Base-by-base conservation (phyloP, 805 yeast species). In the Yamadazyma phyllophila region DNA sequence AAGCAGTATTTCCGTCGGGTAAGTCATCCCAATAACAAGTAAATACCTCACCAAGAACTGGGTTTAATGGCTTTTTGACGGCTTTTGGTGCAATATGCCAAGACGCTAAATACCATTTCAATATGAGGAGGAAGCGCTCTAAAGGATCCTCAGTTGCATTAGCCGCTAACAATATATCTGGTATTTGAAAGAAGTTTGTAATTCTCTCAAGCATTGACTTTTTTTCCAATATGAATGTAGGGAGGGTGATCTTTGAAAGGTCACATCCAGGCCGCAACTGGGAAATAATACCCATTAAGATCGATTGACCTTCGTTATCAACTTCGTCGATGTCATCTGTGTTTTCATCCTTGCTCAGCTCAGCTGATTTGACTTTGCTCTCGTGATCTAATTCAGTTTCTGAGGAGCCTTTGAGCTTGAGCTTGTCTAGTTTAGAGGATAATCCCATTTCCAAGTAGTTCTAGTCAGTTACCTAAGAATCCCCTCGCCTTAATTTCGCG, bases 1-100 rank as follows among this genome's bases (percentile, higher is more conserved):
- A 92, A 0, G 97, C 96, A 42, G 77, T 77, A 4, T 76, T 62
- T 26, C 76, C 80, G 26, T 74, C 78, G 41, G 85, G 80, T 9
- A 91, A 82, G 38, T 89, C 68, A 57, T 90, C 94, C 99, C 99
- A 94, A 62, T 85, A 91, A 59, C 96, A 85, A 15, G 88, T 79
- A 65, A 88, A 94, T 54, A 85, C 77, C 62, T 94, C 99, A 26
- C 98, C 97, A 20, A 94, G 62, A 6, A 94, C 89, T 1, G 99
- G 99, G 61, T 94, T 94, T 58, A 94, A 73, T 0, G 99, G 99
- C 65, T 94, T 94, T 63, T 94, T 94, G 12, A 94, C 99, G 3
- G 98, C 99, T 62, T 92, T 92, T 26, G 98, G 99, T 1, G 97
- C 94, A 62, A 94, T 94, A 61, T 94, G 97, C 98, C 98, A 94